phyloP scores from a whole-genome alignment of 352 stramenopile species.

The Phytophthora megakarya region DNA sequence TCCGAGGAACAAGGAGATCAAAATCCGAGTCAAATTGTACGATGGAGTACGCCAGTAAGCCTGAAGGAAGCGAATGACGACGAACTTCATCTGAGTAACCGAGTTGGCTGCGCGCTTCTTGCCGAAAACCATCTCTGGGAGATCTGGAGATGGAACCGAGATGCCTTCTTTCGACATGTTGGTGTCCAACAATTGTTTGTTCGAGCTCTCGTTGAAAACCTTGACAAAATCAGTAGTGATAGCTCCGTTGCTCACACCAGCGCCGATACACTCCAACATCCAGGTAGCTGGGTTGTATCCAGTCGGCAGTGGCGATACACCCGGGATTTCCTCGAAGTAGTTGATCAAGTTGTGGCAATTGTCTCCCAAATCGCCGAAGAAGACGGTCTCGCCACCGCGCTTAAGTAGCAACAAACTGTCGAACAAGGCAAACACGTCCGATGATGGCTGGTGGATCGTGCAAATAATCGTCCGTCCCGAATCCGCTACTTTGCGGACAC shows the following conservation, averaged over 20 bases:
- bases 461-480: slow-evolving; percentile 20
- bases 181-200: slow-evolving; percentile 22
- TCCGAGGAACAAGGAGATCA: slow-evolving; percentile 61
- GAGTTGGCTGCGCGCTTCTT: slow-evolving; percentile 35
- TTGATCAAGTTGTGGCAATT: slow-evolving; percentile 38
- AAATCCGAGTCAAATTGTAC: slow-evolving; percentile 76
- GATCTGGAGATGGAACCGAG: slow-evolving; percentile 28
- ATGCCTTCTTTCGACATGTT: slow-evolving; percentile 38
- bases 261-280: slow-evolving; percentile 76
- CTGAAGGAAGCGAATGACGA: slow-evolving; percentile 32
- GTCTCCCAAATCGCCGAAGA: slow-evolving; percentile 36
- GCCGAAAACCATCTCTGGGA: slow-evolving; percentile 35
- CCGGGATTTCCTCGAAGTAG: slow-evolving; percentile 49
- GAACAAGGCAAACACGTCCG: slow-evolving; percentile 17
- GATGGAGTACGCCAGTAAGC: slow-evolving; percentile 59
- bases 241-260: slow-evolving; percentile 31
- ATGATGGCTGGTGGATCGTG: slow-evolving; percentile 25
- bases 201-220: slow-evolving; percentile 39
- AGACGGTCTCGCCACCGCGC: slow-evolving; percentile 41
- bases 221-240: slow-evolving; percentile 41
- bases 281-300: slow-evolving; percentile 71
- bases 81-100: slow-evolving; percentile 38
- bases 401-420: slow-evolving; percentile 32
- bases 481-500: slow-evolving; percentile 20
- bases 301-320: slow-evolving; percentile 36